Evolutionary conservation across 257 asterid genomes (phyloP).

Genomic region (Jacaranda copaia): DNA sequence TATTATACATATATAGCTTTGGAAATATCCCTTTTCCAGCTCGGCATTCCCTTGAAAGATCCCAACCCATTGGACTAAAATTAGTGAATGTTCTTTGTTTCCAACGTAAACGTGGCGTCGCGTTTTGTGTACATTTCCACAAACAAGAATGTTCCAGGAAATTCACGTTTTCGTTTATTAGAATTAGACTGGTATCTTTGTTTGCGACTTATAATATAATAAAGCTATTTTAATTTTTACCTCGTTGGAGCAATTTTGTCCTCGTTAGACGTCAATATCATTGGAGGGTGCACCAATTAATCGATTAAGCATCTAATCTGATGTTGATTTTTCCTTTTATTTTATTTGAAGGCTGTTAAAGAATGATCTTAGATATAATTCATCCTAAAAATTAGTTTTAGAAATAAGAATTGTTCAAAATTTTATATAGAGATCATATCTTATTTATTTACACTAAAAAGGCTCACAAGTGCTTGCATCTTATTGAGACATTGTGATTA

Average conservation of each 20-base stretch:
- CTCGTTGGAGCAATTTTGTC: background rate
- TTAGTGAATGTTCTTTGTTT: slow-evolving; percentile 33
- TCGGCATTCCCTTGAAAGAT: slow-evolving; percentile 5
- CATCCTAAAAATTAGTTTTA: too few species aligned
- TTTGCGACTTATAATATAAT: background rate
- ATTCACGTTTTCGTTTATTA: slow-evolving; percentile 16
- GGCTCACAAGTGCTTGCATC: too few species aligned
- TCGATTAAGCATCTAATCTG: background rate
- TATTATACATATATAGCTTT: background rate
- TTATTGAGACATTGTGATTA: background rate
- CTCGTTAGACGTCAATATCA: background rate
- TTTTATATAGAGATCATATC: too few species aligned
- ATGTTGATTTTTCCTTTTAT: background rate
- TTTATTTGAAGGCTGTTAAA: too few species aligned
- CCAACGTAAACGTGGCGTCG: slow-evolving; percentile 29
- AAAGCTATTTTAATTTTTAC: too few species aligned
- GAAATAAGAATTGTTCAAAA: too few species aligned
- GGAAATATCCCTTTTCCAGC: slow-evolving; percentile 8
- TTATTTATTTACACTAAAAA: too few species aligned
- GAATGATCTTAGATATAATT: too few species aligned
- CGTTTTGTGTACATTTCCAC: background rate
- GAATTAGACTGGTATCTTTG: slow-evolving; percentile 17
- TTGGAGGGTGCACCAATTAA: background rate
- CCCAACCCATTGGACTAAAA: background rate
- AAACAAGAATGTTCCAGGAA: background rate